Evolutionary conservation across 108 stramenopile species (phyloP), one percentile per base, ranked within the genome.

Genomic region (Chaetoceros tenuissimus): DNA sequence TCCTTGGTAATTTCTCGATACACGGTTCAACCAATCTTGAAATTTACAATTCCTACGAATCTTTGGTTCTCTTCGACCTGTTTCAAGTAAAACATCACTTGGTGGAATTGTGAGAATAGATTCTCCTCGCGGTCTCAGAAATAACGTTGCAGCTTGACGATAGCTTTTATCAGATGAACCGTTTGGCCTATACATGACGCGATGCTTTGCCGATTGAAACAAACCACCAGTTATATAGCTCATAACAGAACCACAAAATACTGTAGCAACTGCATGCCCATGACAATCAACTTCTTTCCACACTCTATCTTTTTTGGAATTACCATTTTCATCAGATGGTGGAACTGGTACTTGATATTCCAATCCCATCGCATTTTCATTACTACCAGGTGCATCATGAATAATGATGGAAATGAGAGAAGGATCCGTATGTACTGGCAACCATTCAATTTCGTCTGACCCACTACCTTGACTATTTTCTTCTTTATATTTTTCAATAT

Each of bases 391-490:
- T 16, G 30, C 53, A 53, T 92, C 86, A 47, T 82, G 73, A 23
- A 92, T 59, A 3, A 92, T 75, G 3, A 92, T 72, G 13, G 84
- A 85, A 31, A 92, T 77, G 28, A 92, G 56, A 22, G 86, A 88
- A 46, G 90, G 90, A 75, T 92, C 90, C 0, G 90, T 92, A 55
- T 92, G 90, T 51, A 70, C 64, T 0, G 89, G 89, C 23, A 89
- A 58, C 40, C 72, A 59, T 22, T 69, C 62, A 13, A 62, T 67
- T 28, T 60, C 72, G 25, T 60, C 65, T 21, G 62, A 31, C 2
- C 46, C 28, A 40, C 17, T 24, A 2, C 24, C 0, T 13, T 54
- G 2, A 26, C 46, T 8, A 8, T 52, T 51, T 51, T 18, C 18
- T 3, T 19, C 59, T 18, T 20, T 48, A 53, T 31, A 7, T 28